A percentile compares a stretch with the other conserved stretches of the same genome.
phyloP scores from a whole-genome alignment of 352 stramenopile species.

The Phytopythium delawarense region DNA sequence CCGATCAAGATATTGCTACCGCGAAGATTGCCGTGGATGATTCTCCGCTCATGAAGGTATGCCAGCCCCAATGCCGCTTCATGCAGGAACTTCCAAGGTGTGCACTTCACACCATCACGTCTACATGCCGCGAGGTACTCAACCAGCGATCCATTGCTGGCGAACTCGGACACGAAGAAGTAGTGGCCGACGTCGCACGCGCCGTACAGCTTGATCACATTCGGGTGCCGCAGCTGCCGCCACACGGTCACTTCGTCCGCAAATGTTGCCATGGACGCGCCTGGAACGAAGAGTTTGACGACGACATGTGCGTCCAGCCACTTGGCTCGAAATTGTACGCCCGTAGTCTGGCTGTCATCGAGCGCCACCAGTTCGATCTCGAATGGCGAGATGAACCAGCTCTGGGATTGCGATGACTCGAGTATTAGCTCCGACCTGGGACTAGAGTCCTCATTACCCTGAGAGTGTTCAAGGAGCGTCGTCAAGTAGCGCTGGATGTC shows the following conservation, averaged over 20 bases:
- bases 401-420: too few species aligned
- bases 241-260: neutral
- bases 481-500: too few species aligned
- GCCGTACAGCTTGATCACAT: conserved; percentile 19
- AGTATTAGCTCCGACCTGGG: too few species aligned
- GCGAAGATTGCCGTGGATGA: conserved; percentile 22
- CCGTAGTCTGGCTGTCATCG: too few species aligned
- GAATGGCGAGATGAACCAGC: neutral
- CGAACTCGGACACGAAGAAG: conserved; percentile 15
- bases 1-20: conserved; percentile 12
- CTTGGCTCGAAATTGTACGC: neutral
- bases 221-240: conserved; percentile 13
- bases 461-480: too few species aligned
- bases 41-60: conserved; percentile 10
- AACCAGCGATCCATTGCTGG: conserved; percentile 5
- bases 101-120: too few species aligned
- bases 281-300: neutral
- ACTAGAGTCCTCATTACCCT: too few species aligned
- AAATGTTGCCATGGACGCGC: neutral
- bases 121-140: conserved; percentile 3
- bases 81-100: too few species aligned
- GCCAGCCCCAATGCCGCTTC: conserved; percentile 10
- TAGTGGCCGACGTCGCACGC: conserved; percentile 8
- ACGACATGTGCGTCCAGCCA: conserved; percentile 4
- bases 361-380: neutral